Base-by-base conservation (phyloP, 139 green algal genomes). In the Chlorella sp. region DNA sequence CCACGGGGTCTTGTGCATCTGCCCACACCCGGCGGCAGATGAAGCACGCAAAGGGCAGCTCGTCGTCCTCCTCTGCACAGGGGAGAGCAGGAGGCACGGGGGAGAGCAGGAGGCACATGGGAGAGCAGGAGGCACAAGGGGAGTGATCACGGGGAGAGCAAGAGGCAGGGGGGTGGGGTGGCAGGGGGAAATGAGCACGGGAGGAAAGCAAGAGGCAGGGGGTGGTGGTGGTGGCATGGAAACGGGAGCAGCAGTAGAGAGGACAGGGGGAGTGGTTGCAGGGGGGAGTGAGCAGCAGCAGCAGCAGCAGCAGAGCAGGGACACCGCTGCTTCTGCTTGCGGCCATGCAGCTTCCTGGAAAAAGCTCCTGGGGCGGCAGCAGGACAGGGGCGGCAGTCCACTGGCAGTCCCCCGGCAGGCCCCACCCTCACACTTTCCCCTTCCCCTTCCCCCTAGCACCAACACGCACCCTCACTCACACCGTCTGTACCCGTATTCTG, bases 21-120 rank as follows among this genome's bases (percentile, higher is more conserved):
- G 94, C 90, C 96, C 98, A 99, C 0, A 92, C 92, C 86, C 91
- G 42, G 11, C 97, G 88, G 92, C 98, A 99, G 73, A 98, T 98
- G 90, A 95, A 96, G 93, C 98, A 99, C 0, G 96, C 97, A 93
- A 99, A 99, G 26, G 98, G 98, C 86, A 99, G 90, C 42, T 96
- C 96, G 85, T 98, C 97, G 1, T 99, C 97, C 34, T 97, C 94
- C 32, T 96, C 94, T 78, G 73, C 48, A 73, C 16, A 22, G 73
- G 60, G 60, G 57, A 21, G 36, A 57, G 36, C 9, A 39, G 79
- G 42, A 69, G 42, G 80, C 15, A 24, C 36, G 60, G 34, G 14
- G 22, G 32, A 57, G 14, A 16, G 34, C 0, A 1, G 36, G 75
- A 2, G 22, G 77, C 16, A 37, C 7, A 7, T 11, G 78, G 12